A percentile compares a stretch with the other conserved stretches of the same genome.
Evolutionary conservation across 2,329 filamentous ascomycete species (phyloP).

Genomic region (Paramyrothecium sp.): DNA sequence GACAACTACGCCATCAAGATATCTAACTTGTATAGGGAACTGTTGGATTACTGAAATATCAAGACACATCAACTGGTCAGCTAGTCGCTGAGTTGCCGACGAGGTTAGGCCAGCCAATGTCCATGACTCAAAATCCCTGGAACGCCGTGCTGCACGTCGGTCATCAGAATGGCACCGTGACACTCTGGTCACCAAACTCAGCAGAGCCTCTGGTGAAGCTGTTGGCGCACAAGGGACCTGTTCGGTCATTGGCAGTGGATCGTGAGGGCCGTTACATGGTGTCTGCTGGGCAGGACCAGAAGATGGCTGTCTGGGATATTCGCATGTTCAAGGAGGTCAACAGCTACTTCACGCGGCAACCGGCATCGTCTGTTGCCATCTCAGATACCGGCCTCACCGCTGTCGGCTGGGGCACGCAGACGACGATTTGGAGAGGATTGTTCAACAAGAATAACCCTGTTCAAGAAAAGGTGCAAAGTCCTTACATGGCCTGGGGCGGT

Average conservation of each 20-base stretch:
- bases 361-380: slow-evolving; percentile 80
- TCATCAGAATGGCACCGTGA: slow-evolving; percentile 93
- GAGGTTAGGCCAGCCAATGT: slow-evolving; percentile 77
- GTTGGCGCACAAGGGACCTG: slow-evolving; percentile 83
- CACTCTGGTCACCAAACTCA: slow-evolving; percentile 92
- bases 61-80: slow-evolving; percentile 91
- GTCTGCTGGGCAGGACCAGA: slow-evolving; percentile 82
- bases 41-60: slow-evolving; percentile 85
- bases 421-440: slow-evolving; percentile 87
- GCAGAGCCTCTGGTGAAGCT: slow-evolving; percentile 86
- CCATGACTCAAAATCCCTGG: slow-evolving; percentile 83
- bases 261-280: slow-evolving; percentile 95
- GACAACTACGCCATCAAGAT: background rate
- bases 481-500: slow-evolving; percentile 92
- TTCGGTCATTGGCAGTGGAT: slow-evolving; percentile 81
- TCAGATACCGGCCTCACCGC: slow-evolving; percentile 87
- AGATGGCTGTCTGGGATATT: slow-evolving; percentile 95
- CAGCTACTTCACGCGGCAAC: slow-evolving; percentile 80
- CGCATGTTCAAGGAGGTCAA: slow-evolving; percentile 92
- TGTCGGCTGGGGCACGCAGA: slow-evolving; percentile 86
- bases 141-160: slow-evolving; percentile 92
- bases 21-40: slow-evolving; percentile 54
- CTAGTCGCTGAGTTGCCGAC: slow-evolving; percentile 84
- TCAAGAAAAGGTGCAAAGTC: slow-evolving; percentile 78
- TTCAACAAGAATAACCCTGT: slow-evolving; percentile 71